Evolutionary conservation across 257 asterid species (phyloP).

Genomic region (Nicotiana sylvestris): DNA sequence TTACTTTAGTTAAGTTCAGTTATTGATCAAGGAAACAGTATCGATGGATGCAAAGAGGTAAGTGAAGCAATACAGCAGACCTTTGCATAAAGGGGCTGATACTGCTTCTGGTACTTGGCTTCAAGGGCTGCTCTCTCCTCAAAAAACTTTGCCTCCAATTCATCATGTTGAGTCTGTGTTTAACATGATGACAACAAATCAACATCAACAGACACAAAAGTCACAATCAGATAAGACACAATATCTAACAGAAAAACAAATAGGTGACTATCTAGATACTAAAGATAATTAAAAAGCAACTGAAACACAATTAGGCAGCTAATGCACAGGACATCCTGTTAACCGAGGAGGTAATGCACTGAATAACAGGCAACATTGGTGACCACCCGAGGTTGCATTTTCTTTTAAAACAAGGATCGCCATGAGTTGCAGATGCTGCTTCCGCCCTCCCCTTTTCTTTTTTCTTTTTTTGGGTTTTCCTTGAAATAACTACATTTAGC

Average conservation of each 20-base stretch:
- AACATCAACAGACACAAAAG: not conserved
- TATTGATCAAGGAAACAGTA: not conserved
- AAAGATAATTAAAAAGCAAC: too few relatives aligned
- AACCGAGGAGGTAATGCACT: not conserved
- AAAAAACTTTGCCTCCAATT: slow-evolving; percentile 16
- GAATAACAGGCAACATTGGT: not conserved
- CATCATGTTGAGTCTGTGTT: slow-evolving; percentile 30
- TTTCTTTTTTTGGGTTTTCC: not conserved
- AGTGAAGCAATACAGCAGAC: not conserved
- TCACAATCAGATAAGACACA: not conserved
- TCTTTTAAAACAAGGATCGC: not conserved
- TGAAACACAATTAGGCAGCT: not conserved
- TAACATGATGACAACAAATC: not conserved
- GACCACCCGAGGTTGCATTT: not conserved
- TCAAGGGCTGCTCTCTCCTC: slow-evolving; percentile 27
- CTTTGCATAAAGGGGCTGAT: slow-evolving; percentile 35
- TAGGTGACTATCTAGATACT: not conserved
- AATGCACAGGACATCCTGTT: not conserved
- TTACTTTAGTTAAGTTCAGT: not conserved
- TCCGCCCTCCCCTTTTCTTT: not conserved
- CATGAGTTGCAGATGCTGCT: not conserved
- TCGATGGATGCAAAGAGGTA: not conserved
- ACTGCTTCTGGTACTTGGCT: slow-evolving; percentile 35
- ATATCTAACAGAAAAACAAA: not conserved
- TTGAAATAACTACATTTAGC: not conserved